Evolutionary conservation across 768 basidiomycete species (phyloP), one percentile per base, ranked within the genome.

Genomic region (Tylopilus sp.): DNA sequence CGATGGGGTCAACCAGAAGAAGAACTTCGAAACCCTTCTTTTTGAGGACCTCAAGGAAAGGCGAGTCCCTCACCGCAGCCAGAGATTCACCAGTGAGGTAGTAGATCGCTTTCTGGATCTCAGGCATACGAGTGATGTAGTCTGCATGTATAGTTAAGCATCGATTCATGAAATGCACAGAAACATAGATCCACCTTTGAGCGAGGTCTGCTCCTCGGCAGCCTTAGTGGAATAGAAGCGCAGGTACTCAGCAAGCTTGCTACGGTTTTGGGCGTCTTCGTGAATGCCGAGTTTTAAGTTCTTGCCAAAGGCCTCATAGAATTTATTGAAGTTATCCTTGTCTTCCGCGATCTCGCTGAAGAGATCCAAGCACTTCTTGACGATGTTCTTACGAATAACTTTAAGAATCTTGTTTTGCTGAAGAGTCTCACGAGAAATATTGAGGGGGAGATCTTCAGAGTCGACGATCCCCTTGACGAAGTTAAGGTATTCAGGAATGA

Each of bases 391-490:
- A 74, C 93, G 91, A 72, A 96, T 95, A 73, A 97, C 94, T 82
- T 98, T 99, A 65, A 99, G 88, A 63, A 99, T 99, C 86, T 98
- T 99, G 84, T 98, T 98, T 71, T 98, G 97, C 74, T 99, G 97
- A 51, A 99, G 86, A 30, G 95, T 98, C 82, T 99, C 96, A 77
- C 97, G 94, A 40, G 97, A 98, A 75, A 99, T 98, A 84, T 99
- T 99, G 70, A 98, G 91, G 25, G 97, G 97, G 28, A 99, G 86
- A 74, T 99, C 97, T 78, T 99, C 97, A 29, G 96, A 98, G 81
- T 99, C 96, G 76, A 99, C 97, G 71, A 99, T 98, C 81, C 93
- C 93, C 84, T 97, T 97, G 78, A 98, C 86, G 73, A 98, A 98
- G 83, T 98, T 98, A 74, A 98, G 92, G 82, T 98, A 98, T 74